A percentile compares a stretch with the other conserved stretches of the same genome.
Conservation (phyloP, 345 rosid species). For the Citropsis articulata region DNA sequence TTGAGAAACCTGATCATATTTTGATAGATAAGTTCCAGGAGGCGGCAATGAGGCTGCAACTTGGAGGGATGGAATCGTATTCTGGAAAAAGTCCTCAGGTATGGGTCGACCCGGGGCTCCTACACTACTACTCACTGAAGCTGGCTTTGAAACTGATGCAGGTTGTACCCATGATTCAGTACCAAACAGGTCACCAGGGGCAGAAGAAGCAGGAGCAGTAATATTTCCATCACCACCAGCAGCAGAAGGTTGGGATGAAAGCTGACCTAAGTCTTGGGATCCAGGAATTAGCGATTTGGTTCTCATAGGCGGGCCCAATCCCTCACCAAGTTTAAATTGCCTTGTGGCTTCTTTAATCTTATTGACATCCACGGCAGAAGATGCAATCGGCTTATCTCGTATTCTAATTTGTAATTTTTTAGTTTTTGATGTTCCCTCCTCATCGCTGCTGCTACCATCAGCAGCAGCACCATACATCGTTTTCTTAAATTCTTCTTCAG, state of each 20-base stretch:
- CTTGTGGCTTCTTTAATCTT: slow-evolving; percentile 96
- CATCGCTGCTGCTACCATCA: slow-evolving; percentile 96
- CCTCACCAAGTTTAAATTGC: slow-evolving; percentile 83
- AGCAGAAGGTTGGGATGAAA: slow-evolving; percentile 46
- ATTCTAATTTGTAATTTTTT: slow-evolving; percentile 85
- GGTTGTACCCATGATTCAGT: slow-evolving; percentile 50
- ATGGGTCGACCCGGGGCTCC: slow-evolving; percentile 66
- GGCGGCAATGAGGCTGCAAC: slow-evolving; percentile 83
- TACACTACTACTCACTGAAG: slow-evolving; percentile 39
- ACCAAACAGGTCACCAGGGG: slow-evolving; percentile 68
- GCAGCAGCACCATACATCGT: slow-evolving; percentile 71
- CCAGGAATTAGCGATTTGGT: slow-evolving; percentile 58
- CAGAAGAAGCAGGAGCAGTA: slow-evolving; percentile 46
- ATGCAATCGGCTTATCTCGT: slow-evolving; percentile 73
- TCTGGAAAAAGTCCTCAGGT: slow-evolving; percentile 94
- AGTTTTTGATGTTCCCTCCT: slow-evolving; percentile 69
- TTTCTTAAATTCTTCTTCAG: slow-evolving; percentile 98
- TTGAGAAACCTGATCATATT: slow-evolving; percentile 60
- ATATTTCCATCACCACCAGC: slow-evolving; percentile 25
- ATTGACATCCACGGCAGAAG: slow-evolving; percentile 75
- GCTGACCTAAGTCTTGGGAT: slow-evolving; percentile 65
- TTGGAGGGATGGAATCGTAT: slow-evolving; percentile 85
- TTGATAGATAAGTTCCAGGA: slow-evolving; percentile 81
- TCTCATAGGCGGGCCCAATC: slow-evolving; percentile 69
- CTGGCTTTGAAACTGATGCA: slow-evolving; percentile 47